A percentile compares a stretch with the other conserved stretches of the same genome.
These are phyloP conservation scores for Annulohypoxylon bovei DNA, from an alignment of 495 filamentous ascomycete genomes.

Conservation along the genomic window DNA sequence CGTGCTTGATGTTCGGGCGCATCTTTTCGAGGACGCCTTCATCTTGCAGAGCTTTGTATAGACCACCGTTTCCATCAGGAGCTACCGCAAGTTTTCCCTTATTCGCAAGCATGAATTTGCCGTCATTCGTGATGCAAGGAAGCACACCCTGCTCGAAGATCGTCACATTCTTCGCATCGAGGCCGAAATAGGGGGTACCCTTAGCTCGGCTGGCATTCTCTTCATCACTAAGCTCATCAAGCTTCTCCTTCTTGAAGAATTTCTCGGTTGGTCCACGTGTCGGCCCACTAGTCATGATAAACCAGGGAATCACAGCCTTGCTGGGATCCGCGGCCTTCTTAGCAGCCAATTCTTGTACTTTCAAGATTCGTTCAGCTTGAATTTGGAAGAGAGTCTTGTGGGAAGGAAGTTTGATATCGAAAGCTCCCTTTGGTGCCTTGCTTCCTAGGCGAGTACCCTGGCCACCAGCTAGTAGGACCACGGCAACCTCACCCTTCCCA, in stretches of 20 bases:
- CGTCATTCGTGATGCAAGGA: constrained; percentile 96
- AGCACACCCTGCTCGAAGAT: constrained; percentile 98
- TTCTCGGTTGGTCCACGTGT: constrained; percentile 89
- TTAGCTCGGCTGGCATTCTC: constrained; percentile 41
- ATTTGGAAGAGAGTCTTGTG: constrained; percentile 96
- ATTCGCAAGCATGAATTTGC: constrained; percentile 92
- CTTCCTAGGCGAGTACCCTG: constrained; percentile 96
- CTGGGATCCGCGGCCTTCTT: constrained; percentile 69
- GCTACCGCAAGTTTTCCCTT: constrained; percentile 95
- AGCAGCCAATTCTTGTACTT: constrained; percentile 84
- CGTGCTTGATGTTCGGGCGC: constrained; percentile 91
- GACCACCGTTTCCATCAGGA: constrained; percentile 97
- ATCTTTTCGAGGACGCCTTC: constrained; percentile 89
- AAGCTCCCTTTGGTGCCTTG: constrained; percentile 96
- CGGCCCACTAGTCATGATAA: constrained; percentile 99
- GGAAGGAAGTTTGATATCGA: constrained; percentile 91
- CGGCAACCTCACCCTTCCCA: constrained; percentile 87
- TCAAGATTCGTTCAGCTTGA: constrained; percentile 91
- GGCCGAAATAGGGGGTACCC: constrained; percentile 75
- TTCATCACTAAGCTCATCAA: constrained; percentile 42
- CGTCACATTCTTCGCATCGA: constrained; percentile 82
- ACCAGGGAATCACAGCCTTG: constrained; percentile 89
- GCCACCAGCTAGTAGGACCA: constrained; percentile 96
- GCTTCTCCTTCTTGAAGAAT: constrained; percentile 85
- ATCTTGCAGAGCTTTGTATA: constrained; percentile 90